phyloP scores from a whole-genome alignment of 495 filamentous ascomycete species.

The Daldinia grandis region DNA sequence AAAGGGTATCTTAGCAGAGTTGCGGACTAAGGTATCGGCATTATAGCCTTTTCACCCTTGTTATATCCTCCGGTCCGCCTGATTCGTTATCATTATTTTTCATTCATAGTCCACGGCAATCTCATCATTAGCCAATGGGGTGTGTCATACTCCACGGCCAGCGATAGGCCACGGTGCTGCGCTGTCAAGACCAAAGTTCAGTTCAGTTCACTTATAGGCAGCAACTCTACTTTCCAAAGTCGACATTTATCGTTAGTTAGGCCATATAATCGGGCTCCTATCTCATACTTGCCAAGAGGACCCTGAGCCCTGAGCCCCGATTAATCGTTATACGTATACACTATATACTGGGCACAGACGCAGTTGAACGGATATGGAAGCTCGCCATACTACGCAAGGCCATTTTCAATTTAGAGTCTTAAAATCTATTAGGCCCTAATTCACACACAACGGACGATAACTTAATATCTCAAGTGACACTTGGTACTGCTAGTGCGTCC shows the following conservation, averaged over 20 bases:
- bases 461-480: neutral
- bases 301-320: neutral
- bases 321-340: constrained; percentile 17
- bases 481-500: neutral
- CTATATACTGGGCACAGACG: neutral
- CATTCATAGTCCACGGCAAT: constrained; percentile 11
- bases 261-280: neutral
- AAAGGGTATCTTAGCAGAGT: constrained; percentile 19
- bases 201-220: constrained; percentile 20
- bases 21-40: constrained; percentile 24
- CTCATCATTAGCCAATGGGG: constrained; percentile 27
- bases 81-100: constrained; percentile 26
- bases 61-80: constrained; percentile 5
- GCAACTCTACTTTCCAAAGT: neutral
- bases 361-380: constrained; percentile 7
- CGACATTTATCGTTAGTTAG: neutral
- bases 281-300: neutral
- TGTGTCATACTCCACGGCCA: neutral
- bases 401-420: constrained; percentile 20
- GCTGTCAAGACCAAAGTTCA: constrained; percentile 28
- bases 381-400: neutral
- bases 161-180: constrained; percentile 21
- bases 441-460: neutral
- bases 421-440: neutral
- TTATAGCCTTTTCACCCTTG: constrained; percentile 11